Base-by-base conservation (phyloP, 352 stramenopile species). In the Phytophthora chlamydospora region DNA sequence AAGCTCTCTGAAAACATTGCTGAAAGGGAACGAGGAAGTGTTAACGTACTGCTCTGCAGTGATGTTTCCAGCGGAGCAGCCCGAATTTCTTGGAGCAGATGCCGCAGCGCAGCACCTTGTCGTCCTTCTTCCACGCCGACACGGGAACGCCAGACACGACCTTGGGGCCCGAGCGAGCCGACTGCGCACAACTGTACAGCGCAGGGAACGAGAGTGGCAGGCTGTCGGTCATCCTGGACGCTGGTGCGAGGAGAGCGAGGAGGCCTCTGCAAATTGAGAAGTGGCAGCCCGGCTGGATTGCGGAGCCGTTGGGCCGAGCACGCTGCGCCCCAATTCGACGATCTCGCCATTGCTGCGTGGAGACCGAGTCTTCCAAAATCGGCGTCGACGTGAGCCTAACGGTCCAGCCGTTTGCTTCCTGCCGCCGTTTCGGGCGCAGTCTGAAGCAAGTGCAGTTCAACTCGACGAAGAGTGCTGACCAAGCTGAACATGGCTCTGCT, bases 71-170 rank as follows among this genome's bases (percentile, higher is more conserved):
- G 27, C 83, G 68, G 21, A 91, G 64, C 41, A 91, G 62, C 1
- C 64, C 67, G 45, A 91, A 91, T 42, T 84, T 86, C 46, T 88
- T 88, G 35, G 78, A 54, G 65, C 83, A 91, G 42, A 90, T 82
- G 4, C 75, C 78, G 34, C 83, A 91, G 17, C 76, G 76, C 21
- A 51, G 12, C 1, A 68, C 70, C 16, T 69, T 72, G 35, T 80
- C 68, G 34, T 88, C 75, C 10, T 73, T 58, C 62, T 83, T 88
- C 80, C 83, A 91, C 2, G 58, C 35, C 2, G 78, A 72, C 27
- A 87, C 62, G 1, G 83, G 29, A 16, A 91, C 75, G 6, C 83
- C 83, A 7, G 54, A 52, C 6, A 90, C 63, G 32, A 90, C 74
- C 7, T 71, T 77, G 8, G 70, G 67, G 5, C 71, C 51, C 5